These are phyloP conservation scores for Punctularia strigosozonata DNA, from an alignment of 768 basidiomycete species.

Conservation along the genomic window DNA sequence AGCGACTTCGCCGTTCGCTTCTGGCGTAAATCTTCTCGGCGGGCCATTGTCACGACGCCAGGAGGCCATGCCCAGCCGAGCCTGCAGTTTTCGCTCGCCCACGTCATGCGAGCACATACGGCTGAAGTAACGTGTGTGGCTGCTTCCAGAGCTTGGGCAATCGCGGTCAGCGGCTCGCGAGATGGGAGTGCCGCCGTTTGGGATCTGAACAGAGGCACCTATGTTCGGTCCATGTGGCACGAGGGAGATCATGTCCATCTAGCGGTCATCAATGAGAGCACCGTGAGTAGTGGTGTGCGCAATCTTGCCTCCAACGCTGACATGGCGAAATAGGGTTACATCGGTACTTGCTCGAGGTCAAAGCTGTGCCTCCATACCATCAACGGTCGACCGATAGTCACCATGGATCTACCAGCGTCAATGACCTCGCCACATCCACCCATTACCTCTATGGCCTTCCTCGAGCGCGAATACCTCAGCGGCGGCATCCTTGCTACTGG, in stretches of 20 bases:
- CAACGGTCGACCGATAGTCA: conserved; percentile 71
- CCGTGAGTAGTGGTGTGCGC: conserved; percentile 35
- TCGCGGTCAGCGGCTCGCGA: conserved; percentile 71
- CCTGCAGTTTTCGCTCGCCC: conserved; percentile 33
- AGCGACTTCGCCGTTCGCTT: conserved; percentile 73
- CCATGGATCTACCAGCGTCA: conserved; percentile 44
- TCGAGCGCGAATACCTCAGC: conserved; percentile 78
- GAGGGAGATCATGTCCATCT: conserved; percentile 37
- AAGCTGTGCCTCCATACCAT: conserved; percentile 75
- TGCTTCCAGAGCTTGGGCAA: conserved; percentile 72
- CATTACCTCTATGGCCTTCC: conserved; percentile 74
- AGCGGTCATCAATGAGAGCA: conserved; percentile 77
- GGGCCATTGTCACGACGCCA: conserved; percentile 12
- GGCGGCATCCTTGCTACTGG: conserved; percentile 76
- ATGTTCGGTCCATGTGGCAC: conserved; percentile 75
- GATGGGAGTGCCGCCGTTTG: conserved; percentile 83
- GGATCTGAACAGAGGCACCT: conserved; percentile 80
- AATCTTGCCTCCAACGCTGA: conserved; percentile 1
- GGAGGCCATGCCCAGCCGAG: conserved; percentile 15
- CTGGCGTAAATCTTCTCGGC: conserved; percentile 52
- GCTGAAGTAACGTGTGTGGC: conserved; percentile 55
- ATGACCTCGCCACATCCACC: conserved; percentile 30
- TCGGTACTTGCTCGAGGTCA: conserved; percentile 68
- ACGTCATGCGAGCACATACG: conserved; percentile 75
- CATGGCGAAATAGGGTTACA: conserved; percentile 51